Conservation (phyloP, 23 red algal species). For the Gracilaria gracilis region DNA sequence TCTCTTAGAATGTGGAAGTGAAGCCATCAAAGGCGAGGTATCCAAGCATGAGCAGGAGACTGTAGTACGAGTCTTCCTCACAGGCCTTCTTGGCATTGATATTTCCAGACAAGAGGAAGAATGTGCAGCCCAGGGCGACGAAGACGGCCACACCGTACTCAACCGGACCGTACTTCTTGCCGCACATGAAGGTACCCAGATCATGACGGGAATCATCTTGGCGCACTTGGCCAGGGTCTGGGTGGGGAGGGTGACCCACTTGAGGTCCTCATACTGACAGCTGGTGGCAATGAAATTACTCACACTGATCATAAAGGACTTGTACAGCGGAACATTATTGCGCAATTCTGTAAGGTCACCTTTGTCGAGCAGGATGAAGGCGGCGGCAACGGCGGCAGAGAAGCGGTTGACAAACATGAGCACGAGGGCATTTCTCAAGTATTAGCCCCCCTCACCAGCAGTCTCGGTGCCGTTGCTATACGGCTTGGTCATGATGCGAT, state of each 20-base stretch:
- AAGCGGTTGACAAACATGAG: conserved; percentile 92
- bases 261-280: conserved; percentile 93
- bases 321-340: conserved; percentile 89
- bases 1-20: conserved; percentile 95
- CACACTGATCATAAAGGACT: conserved; percentile 87
- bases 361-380: conserved; percentile 54
- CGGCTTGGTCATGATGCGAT: conserved; percentile 93
- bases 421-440: conserved; percentile 83
- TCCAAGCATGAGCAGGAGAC: conserved; percentile 90
- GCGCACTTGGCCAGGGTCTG: conserved; percentile 94
- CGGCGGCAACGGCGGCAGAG: conserved; percentile 79
- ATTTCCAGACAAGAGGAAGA: conserved; percentile 83
- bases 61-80: conserved; percentile 68
- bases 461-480: conserved; percentile 41
- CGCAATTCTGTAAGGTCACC: conserved; percentile 64
- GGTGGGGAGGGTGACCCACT: conserved; percentile 92
- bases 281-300: conserved; percentile 92
- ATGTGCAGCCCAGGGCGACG: conserved; percentile 87
- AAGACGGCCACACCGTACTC: conserved; percentile 89
- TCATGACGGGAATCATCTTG: conserved; percentile 96
- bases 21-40: conserved; percentile 97
- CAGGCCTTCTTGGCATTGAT: conserved; percentile 83
- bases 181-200: conserved; percentile 90
- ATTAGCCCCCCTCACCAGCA: conserved; percentile 69
- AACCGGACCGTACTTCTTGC: conserved; percentile 75